These are phyloP conservation scores for Lactifluus pinguis DNA, from an alignment of 768 basidiomycete genomes.

Conservation along the genomic window DNA sequence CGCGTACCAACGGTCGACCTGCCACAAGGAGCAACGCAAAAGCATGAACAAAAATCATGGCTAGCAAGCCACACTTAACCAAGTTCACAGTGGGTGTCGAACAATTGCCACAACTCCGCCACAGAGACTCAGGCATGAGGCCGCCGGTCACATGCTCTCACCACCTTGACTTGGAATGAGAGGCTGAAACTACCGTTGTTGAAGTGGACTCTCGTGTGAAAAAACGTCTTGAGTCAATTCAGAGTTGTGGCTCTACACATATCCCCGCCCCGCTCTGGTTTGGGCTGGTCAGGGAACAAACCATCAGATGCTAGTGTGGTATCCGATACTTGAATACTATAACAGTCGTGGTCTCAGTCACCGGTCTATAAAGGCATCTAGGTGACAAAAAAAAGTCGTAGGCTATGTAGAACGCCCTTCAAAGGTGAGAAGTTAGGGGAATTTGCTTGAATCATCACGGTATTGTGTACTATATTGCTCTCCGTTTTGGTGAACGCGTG, in stretches of 20 bases:
- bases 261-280: not conserved
- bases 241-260: not conserved
- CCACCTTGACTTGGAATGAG: not conserved
- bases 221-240: not conserved
- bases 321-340: no score
- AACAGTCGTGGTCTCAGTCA: not conserved
- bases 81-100: not conserved
- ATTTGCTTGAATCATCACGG: no score
- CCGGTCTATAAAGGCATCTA: not conserved
- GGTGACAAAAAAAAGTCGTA: constrained; percentile 3
- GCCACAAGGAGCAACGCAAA: not conserved
- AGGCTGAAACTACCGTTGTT: not conserved
- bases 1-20: not conserved
- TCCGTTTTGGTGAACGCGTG: no score
- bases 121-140: not conserved
- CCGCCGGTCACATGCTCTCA: not conserved
- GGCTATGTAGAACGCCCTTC: not conserved
- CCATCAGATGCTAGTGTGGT: not conserved
- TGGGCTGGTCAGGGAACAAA: not conserved
- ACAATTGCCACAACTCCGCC: not conserved
- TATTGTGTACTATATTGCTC: no score
- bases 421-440: not conserved
- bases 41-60: not conserved
- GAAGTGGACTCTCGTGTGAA: not conserved
- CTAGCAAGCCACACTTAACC: not conserved